Base-by-base conservation (phyloP, 192 early-diverging fungal genomes). In the Entomortierella lignicola region DNA sequence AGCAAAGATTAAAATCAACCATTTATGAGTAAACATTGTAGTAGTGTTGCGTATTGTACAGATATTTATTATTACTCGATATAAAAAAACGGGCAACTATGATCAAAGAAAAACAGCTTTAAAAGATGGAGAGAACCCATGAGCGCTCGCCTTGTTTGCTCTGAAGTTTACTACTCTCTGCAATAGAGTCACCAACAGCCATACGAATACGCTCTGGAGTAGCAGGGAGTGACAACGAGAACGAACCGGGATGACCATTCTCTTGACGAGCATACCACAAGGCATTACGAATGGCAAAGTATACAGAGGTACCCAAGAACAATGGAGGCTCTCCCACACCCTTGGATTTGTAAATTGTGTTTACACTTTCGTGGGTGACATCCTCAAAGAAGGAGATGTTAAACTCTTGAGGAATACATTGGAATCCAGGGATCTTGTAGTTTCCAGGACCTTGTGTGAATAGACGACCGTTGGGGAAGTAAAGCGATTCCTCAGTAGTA, bases 241-340 rank as follows among this genome's bases (percentile, higher is more conserved):
- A 79, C 44, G 84, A 72, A 4, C 81, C 88, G 13, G 62, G 59
- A n/a, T 67, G 80, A 20, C 68, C 90, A 29, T 71, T 79, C 47
- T 69, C 68, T 70, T 87, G 84, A 66, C 92, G 81, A n/a, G 91
- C 92, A 57, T 86, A 86, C 82, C 89, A 71, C 20, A 96, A 84
- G 0, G 95, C 95, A 37, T 96, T 89, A 0, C 91, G 77, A 48
- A 96, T 86, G 13, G 95, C 94, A 81, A 90, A 95, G 52, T 92
- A 91, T 4, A 93, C 92, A 3, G 90, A 87, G 0, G 89, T 69
- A 8, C 94, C 95, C 30, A 96, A 69, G 83, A 95, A 96, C 60
- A 96, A 80, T 41, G 95, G 95, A 29, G 94, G 95, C 69, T 95
- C 95, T 11, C 94, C 95, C 47, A 95, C 91, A 54, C 93, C 95